Percentiles rank a stretch among this genome's conserved stretches.
These are phyloP conservation scores for Colletotrichum viniferum DNA, from an alignment of 2,329 filamentous ascomycete genomes.

Conservation along the genomic window DNA sequence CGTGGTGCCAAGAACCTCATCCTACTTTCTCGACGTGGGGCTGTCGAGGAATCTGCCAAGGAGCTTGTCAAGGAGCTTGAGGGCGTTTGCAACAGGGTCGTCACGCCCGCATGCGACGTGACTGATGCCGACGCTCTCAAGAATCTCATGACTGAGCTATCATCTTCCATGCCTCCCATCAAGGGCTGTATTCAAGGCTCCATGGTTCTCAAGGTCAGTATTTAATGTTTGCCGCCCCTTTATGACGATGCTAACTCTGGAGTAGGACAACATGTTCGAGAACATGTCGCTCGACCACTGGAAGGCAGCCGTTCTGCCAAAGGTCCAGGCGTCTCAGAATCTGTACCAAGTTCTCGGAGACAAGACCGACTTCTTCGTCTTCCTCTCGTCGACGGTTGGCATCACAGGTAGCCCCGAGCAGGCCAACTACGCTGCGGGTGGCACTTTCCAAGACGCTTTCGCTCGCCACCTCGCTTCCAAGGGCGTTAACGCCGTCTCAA, in stretches of 20 bases:
- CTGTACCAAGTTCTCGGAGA: conserved; percentile 34
- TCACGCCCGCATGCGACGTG: conserved; percentile 23
- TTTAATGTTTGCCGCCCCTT: background rate
- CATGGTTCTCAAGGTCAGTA: conserved; percentile 26
- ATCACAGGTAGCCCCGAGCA: conserved; percentile 38
- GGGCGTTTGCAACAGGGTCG: background rate
- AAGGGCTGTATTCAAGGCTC: conserved; percentile 20
- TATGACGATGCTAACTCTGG: background rate
- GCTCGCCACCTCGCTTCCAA: conserved; percentile 40
- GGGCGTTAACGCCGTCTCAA: conserved; percentile 47
- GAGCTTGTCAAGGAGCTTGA: conserved; percentile 23
- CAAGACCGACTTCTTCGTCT: conserved; percentile 38
- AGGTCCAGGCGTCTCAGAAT: conserved; percentile 34
- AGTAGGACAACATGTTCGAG: conserved; percentile 16
- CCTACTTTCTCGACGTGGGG: conserved; percentile 32
- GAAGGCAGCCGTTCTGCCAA: conserved; percentile 29
- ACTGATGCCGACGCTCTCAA: conserved; percentile 3
- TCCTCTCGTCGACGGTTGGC: conserved; percentile 33
- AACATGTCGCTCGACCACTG: conserved; percentile 22
- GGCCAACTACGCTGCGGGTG: conserved; percentile 48
- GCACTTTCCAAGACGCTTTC: conserved; percentile 46
- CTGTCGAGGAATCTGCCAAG: conserved; percentile 16
- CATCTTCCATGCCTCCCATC: conserved; percentile 7
- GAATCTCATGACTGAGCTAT: background rate
- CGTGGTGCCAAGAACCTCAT: conserved; percentile 32